Conservation (phyloP, 495 filamentous ascomycete species). For the Podospora appendiculata region DNA sequence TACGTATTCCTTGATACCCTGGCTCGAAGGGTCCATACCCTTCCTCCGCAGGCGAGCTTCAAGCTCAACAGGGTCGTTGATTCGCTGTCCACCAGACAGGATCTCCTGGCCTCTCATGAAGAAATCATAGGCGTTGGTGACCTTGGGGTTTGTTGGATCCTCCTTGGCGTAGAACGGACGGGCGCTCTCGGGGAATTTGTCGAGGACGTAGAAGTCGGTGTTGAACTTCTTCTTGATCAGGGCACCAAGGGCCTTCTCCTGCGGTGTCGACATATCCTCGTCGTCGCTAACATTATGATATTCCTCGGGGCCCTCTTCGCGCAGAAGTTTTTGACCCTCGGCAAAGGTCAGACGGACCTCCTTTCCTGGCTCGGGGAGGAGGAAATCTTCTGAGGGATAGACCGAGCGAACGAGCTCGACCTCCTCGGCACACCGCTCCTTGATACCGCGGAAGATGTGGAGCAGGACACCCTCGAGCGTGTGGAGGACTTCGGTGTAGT, state of each 20-base stretch:
- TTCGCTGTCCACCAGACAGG: slow-evolving; percentile 64
- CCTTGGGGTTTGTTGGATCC: slow-evolving; percentile 54
- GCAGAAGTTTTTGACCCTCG: slow-evolving; percentile 74
- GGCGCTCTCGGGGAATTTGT: slow-evolving; percentile 80
- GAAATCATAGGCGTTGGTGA: slow-evolving; percentile 86
- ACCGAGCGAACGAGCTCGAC: slow-evolving; percentile 60
- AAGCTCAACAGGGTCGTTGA: slow-evolving; percentile 65
- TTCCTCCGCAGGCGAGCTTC: slow-evolving; percentile 60
- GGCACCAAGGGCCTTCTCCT: slow-evolving; percentile 86
- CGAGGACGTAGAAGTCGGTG: slow-evolving; percentile 87
- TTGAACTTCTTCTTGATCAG: slow-evolving; percentile 75
- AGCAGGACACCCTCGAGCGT: slow-evolving; percentile 80
- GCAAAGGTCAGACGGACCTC: slow-evolving; percentile 77
- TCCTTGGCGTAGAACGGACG: slow-evolving; percentile 89
- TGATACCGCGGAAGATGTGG: slow-evolving; percentile 74
- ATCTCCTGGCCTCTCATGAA: slow-evolving; percentile 77
- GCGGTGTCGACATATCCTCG: slow-evolving; percentile 74
- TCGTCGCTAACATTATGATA: slow-evolving; percentile 59
- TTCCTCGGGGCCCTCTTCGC: slow-evolving; percentile 69
- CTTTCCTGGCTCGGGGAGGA: slow-evolving; percentile 55
- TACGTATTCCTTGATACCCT: slow-evolving; percentile 79
- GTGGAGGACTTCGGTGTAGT: slow-evolving; percentile 80
- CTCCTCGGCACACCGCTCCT: slow-evolving; percentile 58
- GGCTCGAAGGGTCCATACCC: slow-evolving; percentile 62
- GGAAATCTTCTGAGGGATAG: slow-evolving; percentile 50